Evolutionary conservation across 2,329 filamentous ascomycete genomes (phyloP).

Genomic region (Fusarium mangiferae): DNA sequence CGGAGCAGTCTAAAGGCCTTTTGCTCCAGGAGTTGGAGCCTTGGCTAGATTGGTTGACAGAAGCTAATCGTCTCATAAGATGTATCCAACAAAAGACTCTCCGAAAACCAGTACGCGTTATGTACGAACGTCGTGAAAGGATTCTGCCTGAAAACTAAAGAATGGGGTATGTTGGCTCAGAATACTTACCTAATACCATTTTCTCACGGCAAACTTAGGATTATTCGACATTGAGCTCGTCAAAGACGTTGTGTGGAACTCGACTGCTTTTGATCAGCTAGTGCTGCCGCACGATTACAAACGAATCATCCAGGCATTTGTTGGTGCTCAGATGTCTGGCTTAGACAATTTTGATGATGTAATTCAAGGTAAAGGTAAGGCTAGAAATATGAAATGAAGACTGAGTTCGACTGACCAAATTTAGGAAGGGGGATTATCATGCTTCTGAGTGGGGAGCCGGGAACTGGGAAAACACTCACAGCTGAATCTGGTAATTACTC

Average conservation of each 20-base stretch:
- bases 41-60: rapidly evolving
- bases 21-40: rapidly evolving
- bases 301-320: conserved; percentile 12
- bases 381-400: rapidly evolving
- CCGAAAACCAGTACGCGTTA: neutral
- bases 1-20: rapidly evolving
- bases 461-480: conserved; percentile 19
- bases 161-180: conserved; percentile 5
- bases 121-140: neutral
- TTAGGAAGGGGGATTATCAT: conserved; percentile 10
- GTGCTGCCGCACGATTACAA: conserved; percentile 13
- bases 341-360: conserved; percentile 14
- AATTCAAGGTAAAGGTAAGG: conserved; percentile 3
- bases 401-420: neutral
- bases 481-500: conserved; percentile 8
- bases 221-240: conserved; percentile 4
- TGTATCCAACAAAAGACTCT: neutral
- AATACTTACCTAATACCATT: rapidly evolving
- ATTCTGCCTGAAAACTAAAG: conserved; percentile 7
- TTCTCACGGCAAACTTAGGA: neutral
- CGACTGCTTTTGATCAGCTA: conserved; percentile 7
- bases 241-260: neutral
- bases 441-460: conserved; percentile 13
- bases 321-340: conserved; percentile 1
- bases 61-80: neutral